phyloP scores from a whole-genome alignment of 768 basidiomycete species.

The Calocera cornea region DNA sequence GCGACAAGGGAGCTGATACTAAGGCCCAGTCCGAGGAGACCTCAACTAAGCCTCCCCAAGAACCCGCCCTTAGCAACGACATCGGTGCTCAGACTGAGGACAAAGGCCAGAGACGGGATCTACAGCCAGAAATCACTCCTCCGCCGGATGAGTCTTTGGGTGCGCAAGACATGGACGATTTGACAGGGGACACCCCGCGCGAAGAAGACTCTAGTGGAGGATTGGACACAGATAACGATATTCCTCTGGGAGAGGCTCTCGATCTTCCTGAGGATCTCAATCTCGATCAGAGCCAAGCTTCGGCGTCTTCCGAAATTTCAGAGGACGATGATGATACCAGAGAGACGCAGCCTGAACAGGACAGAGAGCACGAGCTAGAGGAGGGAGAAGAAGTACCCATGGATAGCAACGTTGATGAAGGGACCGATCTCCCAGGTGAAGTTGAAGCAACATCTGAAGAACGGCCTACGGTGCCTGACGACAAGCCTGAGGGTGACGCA shows the following conservation, averaged over 20 bases:
- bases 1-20: conserved; percentile 39
- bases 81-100: conserved; percentile 28
- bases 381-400: conserved; percentile 21
- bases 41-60: conserved; percentile 14
- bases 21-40: conserved; percentile 13
- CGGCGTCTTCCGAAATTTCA: conserved; percentile 9
- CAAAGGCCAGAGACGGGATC: conserved; percentile 37
- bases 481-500: conserved; percentile 22
- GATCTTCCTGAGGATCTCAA: conserved; percentile 84
- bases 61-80: conserved; percentile 21
- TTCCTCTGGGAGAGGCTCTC: conserved; percentile 68
- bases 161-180: conserved; percentile 28
- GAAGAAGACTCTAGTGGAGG: conserved; percentile 33
- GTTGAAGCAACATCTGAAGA: conserved; percentile 14
- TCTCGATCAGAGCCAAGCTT: conserved; percentile 27
- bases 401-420: conserved; percentile 19
- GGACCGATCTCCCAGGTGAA: conserved; percentile 26
- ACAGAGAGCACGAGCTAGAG: conserved; percentile 29
- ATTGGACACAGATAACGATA: conserved; percentile 54
- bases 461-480: conserved; percentile 18
- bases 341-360: conserved; percentile 7
- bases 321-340: conserved; percentile 10
- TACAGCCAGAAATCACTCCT: conserved; percentile 48
- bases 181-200: conserved; percentile 15
- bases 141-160: conserved; percentile 14